phyloP scores from a whole-genome alignment of 2,329 filamentous ascomycete genomes.

The Dactylellina drechsleri region DNA sequence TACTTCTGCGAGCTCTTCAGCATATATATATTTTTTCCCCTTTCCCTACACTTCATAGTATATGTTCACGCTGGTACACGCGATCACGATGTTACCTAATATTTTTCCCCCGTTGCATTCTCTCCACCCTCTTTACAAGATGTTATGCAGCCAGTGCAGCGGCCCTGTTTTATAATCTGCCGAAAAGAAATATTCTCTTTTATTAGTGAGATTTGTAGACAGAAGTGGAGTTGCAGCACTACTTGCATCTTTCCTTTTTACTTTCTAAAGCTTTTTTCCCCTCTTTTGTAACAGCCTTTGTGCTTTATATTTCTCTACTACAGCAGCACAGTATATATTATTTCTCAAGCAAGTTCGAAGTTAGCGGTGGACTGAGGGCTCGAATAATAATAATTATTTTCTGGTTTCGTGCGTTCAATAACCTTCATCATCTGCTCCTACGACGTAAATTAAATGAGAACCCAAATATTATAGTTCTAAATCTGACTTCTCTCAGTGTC shows the following conservation, averaged over 20 bases:
- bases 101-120: not conserved
- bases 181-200: not conserved
- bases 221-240: not conserved
- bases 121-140: not conserved
- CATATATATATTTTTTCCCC: slow-evolving; percentile 8
- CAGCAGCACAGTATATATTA: slow-evolving; percentile 7
- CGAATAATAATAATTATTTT: slow-evolving; percentile 36
- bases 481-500: no score
- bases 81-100: slow-evolving; percentile 24
- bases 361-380: slow-evolving; percentile 17
- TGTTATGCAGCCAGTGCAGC: not conserved
- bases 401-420: no score
- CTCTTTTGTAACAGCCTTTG: not conserved
- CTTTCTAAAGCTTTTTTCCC: not conserved
- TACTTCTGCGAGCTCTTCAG: slow-evolving; percentile 8
- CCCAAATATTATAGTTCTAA: no score
- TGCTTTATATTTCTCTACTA: not conserved
- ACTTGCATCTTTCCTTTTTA: not conserved
- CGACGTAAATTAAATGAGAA: no score
- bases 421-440: no score
- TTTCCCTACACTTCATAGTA: slow-evolving; percentile 11
- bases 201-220: not conserved
- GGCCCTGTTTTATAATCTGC: not conserved
- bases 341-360: not conserved
- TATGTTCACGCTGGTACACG: slow-evolving; percentile 40